phyloP scores from a whole-genome alignment of 2,329 filamentous ascomycete genomes.

The Aspergillus luchuensis region DNA sequence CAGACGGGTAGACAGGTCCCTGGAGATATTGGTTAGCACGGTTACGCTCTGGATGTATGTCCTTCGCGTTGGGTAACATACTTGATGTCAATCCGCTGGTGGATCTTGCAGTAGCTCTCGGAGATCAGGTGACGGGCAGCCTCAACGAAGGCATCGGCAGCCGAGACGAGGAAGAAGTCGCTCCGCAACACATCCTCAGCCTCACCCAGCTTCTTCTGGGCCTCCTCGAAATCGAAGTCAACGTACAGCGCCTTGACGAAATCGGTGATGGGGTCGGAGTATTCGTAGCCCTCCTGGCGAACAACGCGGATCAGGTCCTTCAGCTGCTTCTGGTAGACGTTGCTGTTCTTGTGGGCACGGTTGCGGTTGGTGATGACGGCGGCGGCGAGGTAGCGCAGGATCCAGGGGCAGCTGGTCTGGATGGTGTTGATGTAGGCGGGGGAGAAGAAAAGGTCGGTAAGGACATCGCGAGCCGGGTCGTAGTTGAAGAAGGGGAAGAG shows the following conservation, averaged over 20 bases:
- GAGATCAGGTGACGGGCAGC: slow-evolving; percentile 94
- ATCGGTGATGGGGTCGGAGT: slow-evolving; percentile 91
- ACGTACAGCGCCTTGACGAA: slow-evolving; percentile 96
- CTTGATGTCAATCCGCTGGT: slow-evolving; percentile 97
- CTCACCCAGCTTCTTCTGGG: slow-evolving; percentile 80
- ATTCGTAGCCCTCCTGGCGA: slow-evolving; percentile 96
- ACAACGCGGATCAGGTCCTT: slow-evolving; percentile 97
- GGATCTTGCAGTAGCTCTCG: slow-evolving; percentile 99
- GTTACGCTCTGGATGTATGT: too few relatives aligned
- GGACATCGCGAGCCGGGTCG: slow-evolving; percentile 82
- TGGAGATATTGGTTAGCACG: slow-evolving; percentile 35
- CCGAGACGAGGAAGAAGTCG: slow-evolving; percentile 91
- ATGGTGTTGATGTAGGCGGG: slow-evolving; percentile 99
- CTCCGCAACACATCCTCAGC: slow-evolving; percentile 88
- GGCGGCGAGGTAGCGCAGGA: slow-evolving; percentile 88
- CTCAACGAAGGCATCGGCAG: slow-evolving; percentile 88
- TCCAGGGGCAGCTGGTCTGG: slow-evolving; percentile 96
- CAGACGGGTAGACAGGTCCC: slow-evolving; percentile 85
- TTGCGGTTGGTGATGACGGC: slow-evolving; percentile 92
- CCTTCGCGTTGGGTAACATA: slow-evolving; percentile 41
- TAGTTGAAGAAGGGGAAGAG: slow-evolving; percentile 99
- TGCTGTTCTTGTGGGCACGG: slow-evolving; percentile 74
- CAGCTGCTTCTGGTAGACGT: slow-evolving; percentile 93
- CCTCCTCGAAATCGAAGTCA: slow-evolving; percentile 96
- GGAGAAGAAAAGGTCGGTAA: slow-evolving; percentile 97